phyloP scores from a whole-genome alignment of 1,139 yeast species.

The Chernovozyma sophiae-reginae region DNA sequence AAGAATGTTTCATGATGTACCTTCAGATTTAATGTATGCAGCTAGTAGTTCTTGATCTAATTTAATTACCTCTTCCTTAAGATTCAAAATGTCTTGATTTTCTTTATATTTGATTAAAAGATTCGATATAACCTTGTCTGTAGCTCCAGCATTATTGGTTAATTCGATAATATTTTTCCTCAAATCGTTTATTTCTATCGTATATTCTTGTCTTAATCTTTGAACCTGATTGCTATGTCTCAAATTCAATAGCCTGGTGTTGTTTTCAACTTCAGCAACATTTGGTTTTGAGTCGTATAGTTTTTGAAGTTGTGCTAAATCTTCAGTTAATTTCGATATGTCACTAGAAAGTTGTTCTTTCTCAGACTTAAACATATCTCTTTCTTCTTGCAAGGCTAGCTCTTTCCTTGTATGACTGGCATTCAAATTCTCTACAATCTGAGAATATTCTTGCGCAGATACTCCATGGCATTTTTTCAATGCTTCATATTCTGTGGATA shows the following conservation, averaged over 20 bases:
- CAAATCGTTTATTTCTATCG: not conserved
- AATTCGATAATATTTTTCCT: not conserved
- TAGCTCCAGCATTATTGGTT: not conserved
- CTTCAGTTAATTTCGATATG: not conserved
- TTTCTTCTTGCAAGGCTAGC: not conserved
- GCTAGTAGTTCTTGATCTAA: constrained; percentile 4
- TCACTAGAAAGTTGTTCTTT: too few relatives aligned
- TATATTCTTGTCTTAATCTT: not conserved
- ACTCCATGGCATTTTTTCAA: not conserved
- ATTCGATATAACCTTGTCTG: not conserved
- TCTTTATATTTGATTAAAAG: constrained; percentile 1
- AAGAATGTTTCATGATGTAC: not conserved
- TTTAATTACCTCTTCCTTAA: constrained; percentile 4
- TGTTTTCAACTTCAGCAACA: not conserved
- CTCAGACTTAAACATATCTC: not conserved
- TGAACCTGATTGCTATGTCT: not conserved
- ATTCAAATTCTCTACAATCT: too few relatives aligned
- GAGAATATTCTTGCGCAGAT: not conserved
- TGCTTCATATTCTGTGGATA: not conserved
- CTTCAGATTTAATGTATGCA: constrained; percentile 2
- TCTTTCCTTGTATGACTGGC: too few relatives aligned
- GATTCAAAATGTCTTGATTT: constrained; percentile 1
- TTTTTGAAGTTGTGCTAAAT: not conserved
- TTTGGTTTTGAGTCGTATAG: not conserved
- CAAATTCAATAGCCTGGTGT: not conserved